Evolutionary conservation across 768 basidiomycete genomes (phyloP).

Genomic region (Naematelia aurantialba): DNA sequence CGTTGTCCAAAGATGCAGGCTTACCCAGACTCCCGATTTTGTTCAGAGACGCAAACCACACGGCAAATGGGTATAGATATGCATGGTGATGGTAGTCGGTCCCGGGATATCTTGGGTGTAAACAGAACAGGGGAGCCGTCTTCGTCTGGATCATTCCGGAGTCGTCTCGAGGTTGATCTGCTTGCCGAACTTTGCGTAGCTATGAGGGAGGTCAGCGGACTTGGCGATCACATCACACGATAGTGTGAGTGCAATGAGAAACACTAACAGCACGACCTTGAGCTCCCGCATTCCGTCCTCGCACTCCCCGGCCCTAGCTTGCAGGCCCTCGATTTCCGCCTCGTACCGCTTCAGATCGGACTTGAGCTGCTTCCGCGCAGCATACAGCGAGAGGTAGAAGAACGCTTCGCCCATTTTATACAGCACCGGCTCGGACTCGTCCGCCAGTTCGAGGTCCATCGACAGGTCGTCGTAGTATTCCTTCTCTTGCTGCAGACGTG

Average conservation of each 20-base stretch:
- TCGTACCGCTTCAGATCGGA: constrained; percentile 39
- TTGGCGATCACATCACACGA: background rate
- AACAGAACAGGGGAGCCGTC: too few relatives aligned
- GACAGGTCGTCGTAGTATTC: constrained; percentile 86
- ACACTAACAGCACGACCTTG: constrained; percentile 48
- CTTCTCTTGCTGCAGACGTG: constrained; percentile 75
- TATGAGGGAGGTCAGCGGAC: too few relatives aligned
- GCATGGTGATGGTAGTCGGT: constrained; percentile 1
- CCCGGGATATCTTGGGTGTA: background rate
- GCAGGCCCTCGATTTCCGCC: constrained; percentile 33
- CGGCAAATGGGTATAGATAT: background rate
- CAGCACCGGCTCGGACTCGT: constrained; percentile 69
- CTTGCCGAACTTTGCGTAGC: constrained; percentile 84
- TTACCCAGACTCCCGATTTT: too few relatives aligned
- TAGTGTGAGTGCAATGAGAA: background rate
- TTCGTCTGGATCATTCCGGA: constrained; percentile 24
- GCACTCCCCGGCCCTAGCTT: constrained; percentile 42
- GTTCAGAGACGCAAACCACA: too few relatives aligned
- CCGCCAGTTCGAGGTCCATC: constrained; percentile 81
- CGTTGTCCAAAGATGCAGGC: too few relatives aligned
- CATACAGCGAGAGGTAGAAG: constrained; percentile 67
- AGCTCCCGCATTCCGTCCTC: constrained; percentile 50
- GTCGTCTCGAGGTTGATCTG: constrained; percentile 82
- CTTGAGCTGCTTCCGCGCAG: constrained; percentile 55
- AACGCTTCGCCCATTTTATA: constrained; percentile 90